Evolutionary conservation across 2,329 filamentous ascomycete species (phyloP).

Genomic region (Hymenoscyphus fructigenus): DNA sequence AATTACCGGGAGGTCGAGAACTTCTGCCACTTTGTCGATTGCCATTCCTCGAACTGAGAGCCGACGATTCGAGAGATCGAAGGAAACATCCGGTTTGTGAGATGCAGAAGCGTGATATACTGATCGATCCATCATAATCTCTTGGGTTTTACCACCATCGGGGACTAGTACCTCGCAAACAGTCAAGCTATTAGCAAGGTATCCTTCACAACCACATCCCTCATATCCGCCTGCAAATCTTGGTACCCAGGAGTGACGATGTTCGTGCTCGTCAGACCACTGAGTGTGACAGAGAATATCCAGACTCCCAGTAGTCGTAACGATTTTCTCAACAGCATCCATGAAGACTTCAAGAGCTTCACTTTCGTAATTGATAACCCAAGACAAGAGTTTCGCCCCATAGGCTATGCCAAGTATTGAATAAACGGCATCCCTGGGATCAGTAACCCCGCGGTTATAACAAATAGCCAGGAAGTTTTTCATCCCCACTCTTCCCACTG

Average conservation of each 20-base stretch:
- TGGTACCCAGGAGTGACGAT: constrained; percentile 7
- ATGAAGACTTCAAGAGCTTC: constrained; percentile 3
- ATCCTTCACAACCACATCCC: constrained; percentile 1
- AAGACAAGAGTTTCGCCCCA: not conserved
- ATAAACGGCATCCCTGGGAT: constrained; percentile 4
- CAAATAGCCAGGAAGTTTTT: constrained; percentile 2
- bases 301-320: not conserved
- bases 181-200: not conserved
- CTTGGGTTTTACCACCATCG: not conserved
- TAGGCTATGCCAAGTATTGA: not conserved
- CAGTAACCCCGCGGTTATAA: not conserved
- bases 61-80: not conserved
- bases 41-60: not conserved
- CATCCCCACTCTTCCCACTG: not conserved
- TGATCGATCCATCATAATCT: constrained; percentile 1
- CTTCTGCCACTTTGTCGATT: not conserved
- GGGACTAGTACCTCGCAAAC: not conserved
- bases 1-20: not conserved
- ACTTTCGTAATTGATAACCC: not conserved
- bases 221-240: constrained; percentile 6
- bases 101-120: not conserved
- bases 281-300: constrained; percentile 5
- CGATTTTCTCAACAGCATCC: constrained; percentile 60
- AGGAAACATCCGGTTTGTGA: not conserved
- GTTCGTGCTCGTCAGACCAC: not conserved